Evolutionary conservation across 441 rosid species (phyloP).

Genomic region (Eruca vesicaria): DNA sequence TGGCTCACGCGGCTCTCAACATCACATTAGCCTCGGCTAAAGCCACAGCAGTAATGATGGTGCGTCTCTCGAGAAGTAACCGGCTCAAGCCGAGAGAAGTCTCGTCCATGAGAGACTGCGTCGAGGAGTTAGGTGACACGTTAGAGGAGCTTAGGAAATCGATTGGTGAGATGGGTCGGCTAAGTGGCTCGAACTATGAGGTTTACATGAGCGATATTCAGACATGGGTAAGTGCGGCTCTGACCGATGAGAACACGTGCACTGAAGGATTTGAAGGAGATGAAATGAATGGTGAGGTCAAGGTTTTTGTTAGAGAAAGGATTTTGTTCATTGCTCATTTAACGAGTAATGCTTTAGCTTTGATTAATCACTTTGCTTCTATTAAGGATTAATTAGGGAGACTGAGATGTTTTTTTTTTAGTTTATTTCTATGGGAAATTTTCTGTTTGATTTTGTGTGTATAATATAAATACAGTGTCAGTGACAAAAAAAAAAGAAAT

Average conservation of each 20-base stretch:
- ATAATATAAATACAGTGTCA: neutral
- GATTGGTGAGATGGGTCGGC: conserved; percentile 50
- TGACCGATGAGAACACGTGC: conserved; percentile 73
- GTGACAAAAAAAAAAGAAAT: too few species aligned
- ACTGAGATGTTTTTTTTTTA: neutral
- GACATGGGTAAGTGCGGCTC: conserved; percentile 81
- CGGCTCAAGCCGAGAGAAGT: conserved; percentile 48
- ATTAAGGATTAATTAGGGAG: conserved; percentile 44
- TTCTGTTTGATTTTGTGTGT: conserved; percentile 1
- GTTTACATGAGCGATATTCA: conserved; percentile 50
- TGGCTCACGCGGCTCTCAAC: conserved; percentile 65
- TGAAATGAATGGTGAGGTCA: conserved; percentile 46
- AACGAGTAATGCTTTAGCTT: conserved; percentile 79
- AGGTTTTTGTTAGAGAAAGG: conserved; percentile 38
- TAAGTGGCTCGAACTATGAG: conserved; percentile 38
- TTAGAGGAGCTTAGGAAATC: conserved; percentile 59
- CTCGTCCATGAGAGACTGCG: conserved; percentile 64
- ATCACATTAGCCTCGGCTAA: conserved; percentile 55
- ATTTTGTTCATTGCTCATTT: conserved; percentile 56
- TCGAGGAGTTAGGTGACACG: conserved; percentile 62
- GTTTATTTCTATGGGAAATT: neutral
- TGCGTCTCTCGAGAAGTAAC: conserved; percentile 41
- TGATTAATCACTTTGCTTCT: conserved; percentile 62
- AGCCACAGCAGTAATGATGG: conserved; percentile 46
- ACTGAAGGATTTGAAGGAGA: conserved; percentile 57